These are phyloP conservation scores for Exophiala bonariae DNA, from an alignment of 2,329 filamentous ascomycete genomes.

Conservation along the genomic window DNA sequence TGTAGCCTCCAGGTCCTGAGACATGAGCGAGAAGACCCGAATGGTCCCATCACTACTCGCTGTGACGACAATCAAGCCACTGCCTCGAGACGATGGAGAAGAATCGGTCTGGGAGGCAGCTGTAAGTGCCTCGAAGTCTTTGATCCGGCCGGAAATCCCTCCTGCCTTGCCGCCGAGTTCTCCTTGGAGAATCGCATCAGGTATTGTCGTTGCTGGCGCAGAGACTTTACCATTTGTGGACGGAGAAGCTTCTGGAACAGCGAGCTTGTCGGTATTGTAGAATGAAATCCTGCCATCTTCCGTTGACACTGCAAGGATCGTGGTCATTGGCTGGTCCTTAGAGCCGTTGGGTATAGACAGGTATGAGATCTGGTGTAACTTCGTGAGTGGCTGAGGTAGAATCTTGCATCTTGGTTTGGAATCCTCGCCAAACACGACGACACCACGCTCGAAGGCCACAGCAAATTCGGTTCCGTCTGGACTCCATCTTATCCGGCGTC, in stretches of 20 bases:
- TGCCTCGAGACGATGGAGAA: slow-evolving; percentile 27
- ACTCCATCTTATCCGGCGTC: slow-evolving; percentile 79
- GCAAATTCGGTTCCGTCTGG: slow-evolving; percentile 77
- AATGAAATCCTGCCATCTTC: slow-evolving; percentile 88
- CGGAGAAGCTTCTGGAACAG: not conserved
- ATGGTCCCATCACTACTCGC: slow-evolving; percentile 83
- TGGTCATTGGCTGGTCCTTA: slow-evolving; percentile 47
- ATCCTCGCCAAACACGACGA: slow-evolving; percentile 77
- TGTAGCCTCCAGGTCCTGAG: slow-evolving; percentile 31
- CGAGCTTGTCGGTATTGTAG: slow-evolving; percentile 62
- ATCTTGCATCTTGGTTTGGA: slow-evolving; percentile 76
- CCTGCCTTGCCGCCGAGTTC: slow-evolving; percentile 73
- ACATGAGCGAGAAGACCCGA: slow-evolving; percentile 69
- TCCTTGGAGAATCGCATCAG: slow-evolving; percentile 63
- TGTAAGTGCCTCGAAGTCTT: slow-evolving; percentile 56
- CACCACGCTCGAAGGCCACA: slow-evolving; percentile 83
- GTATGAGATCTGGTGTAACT: slow-evolving; percentile 81
- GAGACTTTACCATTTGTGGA: slow-evolving; percentile 43
- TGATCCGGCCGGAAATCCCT: slow-evolving; percentile 72
- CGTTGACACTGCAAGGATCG: slow-evolving; percentile 73
- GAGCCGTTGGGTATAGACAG: slow-evolving; percentile 48
- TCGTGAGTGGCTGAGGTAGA: slow-evolving; percentile 67
- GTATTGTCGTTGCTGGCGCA: slow-evolving; percentile 39
- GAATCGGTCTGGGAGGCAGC: slow-evolving; percentile 31
- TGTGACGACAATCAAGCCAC: slow-evolving; percentile 61